Evolutionary conservation across 176 grass and related monocot species (phyloP).

Genomic region (Triticum turgidum): DNA sequence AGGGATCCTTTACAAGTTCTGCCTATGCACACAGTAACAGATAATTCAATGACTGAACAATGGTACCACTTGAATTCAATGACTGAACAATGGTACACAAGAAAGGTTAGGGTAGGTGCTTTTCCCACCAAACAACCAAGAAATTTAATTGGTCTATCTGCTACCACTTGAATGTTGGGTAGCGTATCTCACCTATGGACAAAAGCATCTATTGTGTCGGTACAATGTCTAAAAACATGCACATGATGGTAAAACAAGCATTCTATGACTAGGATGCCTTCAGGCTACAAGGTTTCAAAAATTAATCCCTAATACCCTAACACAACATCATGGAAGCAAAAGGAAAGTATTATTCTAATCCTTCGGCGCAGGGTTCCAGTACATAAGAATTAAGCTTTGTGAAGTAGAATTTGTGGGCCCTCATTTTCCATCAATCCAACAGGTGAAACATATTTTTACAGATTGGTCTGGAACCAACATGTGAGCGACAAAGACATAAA

Average conservation of each 20-base stretch:
- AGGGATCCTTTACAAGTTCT: neutral
- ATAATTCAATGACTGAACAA: neutral
- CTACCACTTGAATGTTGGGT: neutral
- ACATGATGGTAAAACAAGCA: neutral
- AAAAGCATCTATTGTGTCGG: neutral
- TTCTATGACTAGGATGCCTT: neutral
- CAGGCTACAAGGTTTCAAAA: neutral
- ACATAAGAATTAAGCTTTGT: neutral
- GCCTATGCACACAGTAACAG: neutral
- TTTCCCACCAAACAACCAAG: neutral
- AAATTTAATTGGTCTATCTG: neutral
- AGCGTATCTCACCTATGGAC: neutral
- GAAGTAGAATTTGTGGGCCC: neutral
- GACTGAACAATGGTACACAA: neutral
- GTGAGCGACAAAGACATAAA: neutral
- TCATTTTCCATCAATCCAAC: neutral
- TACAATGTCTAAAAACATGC: neutral
- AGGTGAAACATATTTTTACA: neutral
- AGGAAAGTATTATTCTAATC: neutral
- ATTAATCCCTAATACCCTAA: neutral
- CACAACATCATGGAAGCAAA: neutral
- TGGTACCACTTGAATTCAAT: neutral
- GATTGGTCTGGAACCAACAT: neutral
- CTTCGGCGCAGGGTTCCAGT: neutral
- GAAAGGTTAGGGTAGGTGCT: neutral